A percentile compares a stretch with the other conserved stretches of the same genome.
Conservation (phyloP, 331 rosid species). For the Stylosanthes scabra region DNA sequence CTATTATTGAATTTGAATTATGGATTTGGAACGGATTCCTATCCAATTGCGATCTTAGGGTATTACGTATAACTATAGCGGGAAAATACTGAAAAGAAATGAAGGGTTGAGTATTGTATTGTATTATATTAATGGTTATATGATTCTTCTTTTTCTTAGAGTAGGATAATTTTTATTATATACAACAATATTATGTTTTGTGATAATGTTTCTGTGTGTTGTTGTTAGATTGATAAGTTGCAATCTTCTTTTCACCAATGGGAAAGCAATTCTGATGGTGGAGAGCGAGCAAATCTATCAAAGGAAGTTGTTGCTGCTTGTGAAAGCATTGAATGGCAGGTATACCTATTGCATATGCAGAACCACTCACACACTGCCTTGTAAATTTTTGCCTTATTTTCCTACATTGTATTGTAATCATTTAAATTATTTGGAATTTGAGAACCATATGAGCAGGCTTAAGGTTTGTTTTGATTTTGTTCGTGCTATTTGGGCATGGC, state of each 20-base stretch:
- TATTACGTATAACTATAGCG: neutral
- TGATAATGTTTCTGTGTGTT: constrained; percentile 32
- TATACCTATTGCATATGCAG: constrained; percentile 41
- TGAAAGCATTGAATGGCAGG: constrained; percentile 98
- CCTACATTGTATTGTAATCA: neutral
- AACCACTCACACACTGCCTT: neutral
- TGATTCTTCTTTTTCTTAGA: neutral
- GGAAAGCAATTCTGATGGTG: constrained; percentile 62
- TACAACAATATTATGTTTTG: neutral
- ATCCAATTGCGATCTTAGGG: constrained; percentile 25
- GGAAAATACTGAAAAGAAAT: constrained; percentile 6
- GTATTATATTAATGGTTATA: too few relatives aligned
- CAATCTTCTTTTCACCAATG: constrained; percentile 85
- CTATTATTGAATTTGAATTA: constrained; percentile 1
- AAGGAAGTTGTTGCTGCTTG: constrained; percentile 76
- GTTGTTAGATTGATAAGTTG: constrained; percentile 76
- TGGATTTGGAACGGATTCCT: constrained; percentile 19
- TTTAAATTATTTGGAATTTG: constrained; percentile 15
- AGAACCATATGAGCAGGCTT: neutral
- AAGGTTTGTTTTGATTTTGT: constrained; percentile 4
- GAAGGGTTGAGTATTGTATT: constrained; percentile 1
- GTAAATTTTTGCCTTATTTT: constrained; percentile 13
- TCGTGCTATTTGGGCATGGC: neutral
- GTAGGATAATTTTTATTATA: constrained; percentile 5
- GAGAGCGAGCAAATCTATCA: constrained; percentile 61